A percentile compares a stretch with the other conserved stretches of the same genome.
These are phyloP conservation scores for Tetrahymena elliotti DNA, from an alignment of 73 alveolate species.

Conservation along the genomic window DNA sequence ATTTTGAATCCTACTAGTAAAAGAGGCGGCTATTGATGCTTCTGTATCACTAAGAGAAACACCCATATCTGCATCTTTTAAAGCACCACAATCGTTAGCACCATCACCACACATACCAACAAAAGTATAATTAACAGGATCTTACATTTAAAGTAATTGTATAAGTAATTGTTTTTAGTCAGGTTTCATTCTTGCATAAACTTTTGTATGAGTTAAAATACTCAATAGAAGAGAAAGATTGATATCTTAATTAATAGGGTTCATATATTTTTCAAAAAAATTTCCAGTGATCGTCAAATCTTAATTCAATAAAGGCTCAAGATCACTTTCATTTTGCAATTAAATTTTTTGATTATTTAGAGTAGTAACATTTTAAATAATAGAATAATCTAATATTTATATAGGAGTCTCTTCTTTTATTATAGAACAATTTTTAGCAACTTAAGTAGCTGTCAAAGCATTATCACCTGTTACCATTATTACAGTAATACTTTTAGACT, in stretches of 20 bases:
- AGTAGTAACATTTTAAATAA: background rate
- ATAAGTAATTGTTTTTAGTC: slow-evolving; percentile 68
- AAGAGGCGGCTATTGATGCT: slow-evolving; percentile 80
- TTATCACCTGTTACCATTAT: slow-evolving; percentile 56
- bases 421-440: slow-evolving; percentile 22
- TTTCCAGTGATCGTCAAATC: slow-evolving; percentile 14
- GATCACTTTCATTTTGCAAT: background rate
- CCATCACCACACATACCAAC: slow-evolving; percentile 86
- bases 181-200: slow-evolving; percentile 84
- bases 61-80: slow-evolving; percentile 69
- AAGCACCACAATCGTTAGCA: slow-evolving; percentile 73
- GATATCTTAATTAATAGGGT: background rate
- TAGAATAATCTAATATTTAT: background rate
- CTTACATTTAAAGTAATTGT: slow-evolving; percentile 44
- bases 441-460: slow-evolving; percentile 44
- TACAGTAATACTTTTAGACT: background rate
- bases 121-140: slow-evolving; percentile 19
- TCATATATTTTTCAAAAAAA: slow-evolving; percentile 10
- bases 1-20: slow-evolving; percentile 54
- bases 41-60: slow-evolving; percentile 67
- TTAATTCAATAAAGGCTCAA: background rate
- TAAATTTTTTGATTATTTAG: background rate
- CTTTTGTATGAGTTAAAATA: slow-evolving; percentile 4
- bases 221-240: background rate
- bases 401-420: background rate